Percentiles rank a stretch among this genome's conserved stretches.
Conservation (phyloP, 805 yeast species). For the Grigorovia jiainica region DNA sequence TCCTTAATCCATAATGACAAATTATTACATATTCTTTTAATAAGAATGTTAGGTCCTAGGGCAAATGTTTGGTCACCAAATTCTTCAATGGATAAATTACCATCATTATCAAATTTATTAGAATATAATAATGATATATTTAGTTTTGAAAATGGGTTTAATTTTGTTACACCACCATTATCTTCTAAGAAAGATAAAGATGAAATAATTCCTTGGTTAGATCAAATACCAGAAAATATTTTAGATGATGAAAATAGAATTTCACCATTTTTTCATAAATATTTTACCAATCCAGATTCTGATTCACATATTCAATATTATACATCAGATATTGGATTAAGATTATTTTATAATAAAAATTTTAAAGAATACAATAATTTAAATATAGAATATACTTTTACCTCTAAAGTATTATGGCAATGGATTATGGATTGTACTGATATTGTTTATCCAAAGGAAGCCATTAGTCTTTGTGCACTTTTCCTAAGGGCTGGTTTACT, state of each 20-base stretch:
- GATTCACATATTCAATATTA: slow-evolving; percentile 76
- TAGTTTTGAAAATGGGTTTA: slow-evolving; percentile 24
- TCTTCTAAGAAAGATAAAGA: neutral
- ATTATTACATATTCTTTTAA: slow-evolving; percentile 56
- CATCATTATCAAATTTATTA: slow-evolving; percentile 28
- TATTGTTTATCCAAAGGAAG: slow-evolving; percentile 42
- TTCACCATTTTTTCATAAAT: slow-evolving; percentile 67
- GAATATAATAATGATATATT: slow-evolving; percentile 27
- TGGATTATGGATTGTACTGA: slow-evolving; percentile 92
- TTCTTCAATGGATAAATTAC: slow-evolving; percentile 41
- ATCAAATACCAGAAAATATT: slow-evolving; percentile 6
- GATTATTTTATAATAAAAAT: slow-evolving; percentile 41
- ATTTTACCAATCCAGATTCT: slow-evolving; percentile 82
- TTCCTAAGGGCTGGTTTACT: slow-evolving; percentile 41
- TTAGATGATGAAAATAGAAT: slow-evolving; percentile 17
- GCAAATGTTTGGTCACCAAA: slow-evolving; percentile 66
- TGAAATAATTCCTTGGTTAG: slow-evolving; percentile 8
- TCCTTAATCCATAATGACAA: slow-evolving; percentile 51
- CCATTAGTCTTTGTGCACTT: slow-evolving; percentile 41
- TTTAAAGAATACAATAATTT: slow-evolving; percentile 24
- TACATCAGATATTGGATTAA: slow-evolving; percentile 53
- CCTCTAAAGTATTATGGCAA: slow-evolving; percentile 73
- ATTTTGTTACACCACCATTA: slow-evolving; percentile 2
- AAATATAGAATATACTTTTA: slow-evolving; percentile 39
- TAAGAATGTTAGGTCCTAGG: slow-evolving; percentile 47